Conservation (phyloP, 2,329 filamentous ascomycete species). For the Calonectria honghensis region DNA sequence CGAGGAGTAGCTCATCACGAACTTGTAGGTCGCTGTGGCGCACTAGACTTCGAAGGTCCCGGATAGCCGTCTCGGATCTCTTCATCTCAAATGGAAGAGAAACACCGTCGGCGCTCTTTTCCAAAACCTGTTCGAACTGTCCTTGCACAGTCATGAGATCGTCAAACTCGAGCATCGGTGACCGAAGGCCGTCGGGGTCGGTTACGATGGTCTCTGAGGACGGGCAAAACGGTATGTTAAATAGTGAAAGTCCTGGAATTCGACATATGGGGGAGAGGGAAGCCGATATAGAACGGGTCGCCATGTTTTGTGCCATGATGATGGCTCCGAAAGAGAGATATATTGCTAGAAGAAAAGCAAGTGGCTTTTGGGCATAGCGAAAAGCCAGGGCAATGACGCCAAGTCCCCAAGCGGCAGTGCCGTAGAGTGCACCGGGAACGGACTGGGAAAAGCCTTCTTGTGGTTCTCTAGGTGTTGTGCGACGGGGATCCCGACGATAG, state of each 20-base stretch:
- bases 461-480: constrained; percentile 46
- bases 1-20: constrained; percentile 81
- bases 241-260: constrained; percentile 77
- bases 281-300: constrained; percentile 75
- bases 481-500: constrained; percentile 38
- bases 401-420: constrained; percentile 68
- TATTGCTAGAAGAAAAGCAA: constrained; percentile 76
- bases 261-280: constrained; percentile 82
- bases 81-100: constrained; percentile 87
- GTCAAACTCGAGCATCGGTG: constrained; percentile 78
- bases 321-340: constrained; percentile 76
- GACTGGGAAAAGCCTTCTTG: constrained; percentile 59
- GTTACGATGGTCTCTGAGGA: constrained; percentile 54
- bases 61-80: constrained; percentile 82
- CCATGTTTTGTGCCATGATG: constrained; percentile 76
- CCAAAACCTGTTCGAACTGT: constrained; percentile 85
- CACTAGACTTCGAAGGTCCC: constrained; percentile 84
- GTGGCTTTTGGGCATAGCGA: constrained; percentile 77
- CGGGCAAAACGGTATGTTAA: constrained; percentile 80
- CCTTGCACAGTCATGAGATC: constrained; percentile 83
- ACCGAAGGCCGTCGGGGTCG: constrained; percentile 47
- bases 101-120: constrained; percentile 78
- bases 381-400: constrained; percentile 77
- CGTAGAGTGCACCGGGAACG: constrained; percentile 62
- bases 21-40: constrained; percentile 80